A percentile compares a stretch with the other conserved stretches of the same genome.
phyloP scores from a whole-genome alignment of 169 alveolate genomes.

The Plasmodium gaboni region DNA sequence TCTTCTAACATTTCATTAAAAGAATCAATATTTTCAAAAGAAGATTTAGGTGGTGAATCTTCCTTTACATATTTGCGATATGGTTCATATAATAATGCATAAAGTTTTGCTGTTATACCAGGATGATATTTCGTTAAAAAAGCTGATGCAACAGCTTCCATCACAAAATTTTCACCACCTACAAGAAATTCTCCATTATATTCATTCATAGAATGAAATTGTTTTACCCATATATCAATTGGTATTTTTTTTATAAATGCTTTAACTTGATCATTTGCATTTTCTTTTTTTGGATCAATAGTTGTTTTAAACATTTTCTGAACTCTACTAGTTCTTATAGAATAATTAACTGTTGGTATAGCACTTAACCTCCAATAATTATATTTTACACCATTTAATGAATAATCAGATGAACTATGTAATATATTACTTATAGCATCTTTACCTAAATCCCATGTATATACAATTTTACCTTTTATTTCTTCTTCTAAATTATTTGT shows the following conservation, averaged over 20 bases:
- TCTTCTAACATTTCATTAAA: slow-evolving; percentile 50
- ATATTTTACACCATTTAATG: slow-evolving; percentile 34
- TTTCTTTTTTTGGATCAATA: slow-evolving; percentile 17
- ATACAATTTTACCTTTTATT: too few relatives aligned
- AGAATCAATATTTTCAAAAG: not conserved
- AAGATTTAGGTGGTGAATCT: not conserved
- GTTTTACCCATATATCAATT: slow-evolving; percentile 82
- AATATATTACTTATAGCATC: too few relatives aligned
- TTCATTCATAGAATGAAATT: slow-evolving; percentile 78
- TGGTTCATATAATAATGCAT: slow-evolving; percentile 78
- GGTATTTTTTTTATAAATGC: slow-evolving; percentile 83
- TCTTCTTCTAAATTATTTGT: too few relatives aligned
- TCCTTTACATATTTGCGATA: slow-evolving; percentile 6
- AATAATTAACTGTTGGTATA: slow-evolving; percentile 79
- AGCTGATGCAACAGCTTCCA: slow-evolving; percentile 75
- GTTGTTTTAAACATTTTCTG: slow-evolving; percentile 78
- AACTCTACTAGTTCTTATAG: slow-evolving; percentile 79
- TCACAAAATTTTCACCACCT: slow-evolving; percentile 76
- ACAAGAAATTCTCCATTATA: slow-evolving; percentile 84
- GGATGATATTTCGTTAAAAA: slow-evolving; percentile 64
- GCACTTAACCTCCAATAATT: slow-evolving; percentile 75
- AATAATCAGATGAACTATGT: too few relatives aligned
- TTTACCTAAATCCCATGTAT: too few relatives aligned
- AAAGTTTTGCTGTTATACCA: slow-evolving; percentile 80
- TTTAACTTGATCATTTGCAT: slow-evolving; percentile 29